These are phyloP conservation scores for Yarrowia deformans DNA, from an alignment of 805 yeast genomes.

Conservation along the genomic window DNA sequence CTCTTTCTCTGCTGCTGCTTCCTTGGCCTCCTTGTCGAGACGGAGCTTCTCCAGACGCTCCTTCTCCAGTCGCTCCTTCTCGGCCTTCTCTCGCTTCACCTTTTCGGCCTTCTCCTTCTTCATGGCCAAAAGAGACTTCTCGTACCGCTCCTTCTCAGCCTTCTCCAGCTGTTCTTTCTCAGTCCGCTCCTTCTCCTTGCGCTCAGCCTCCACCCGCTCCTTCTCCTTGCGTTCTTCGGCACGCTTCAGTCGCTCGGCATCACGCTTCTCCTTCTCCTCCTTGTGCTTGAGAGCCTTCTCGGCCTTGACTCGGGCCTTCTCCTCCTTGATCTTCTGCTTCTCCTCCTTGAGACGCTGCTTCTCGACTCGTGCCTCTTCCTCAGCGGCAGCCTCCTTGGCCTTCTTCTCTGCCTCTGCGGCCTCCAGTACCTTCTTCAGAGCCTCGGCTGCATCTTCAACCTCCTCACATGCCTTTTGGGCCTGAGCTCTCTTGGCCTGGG, in stretches of 20 bases:
- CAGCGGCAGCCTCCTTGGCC: slow-evolving; percentile 24
- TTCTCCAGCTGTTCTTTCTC: slow-evolving; percentile 18
- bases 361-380: slow-evolving; percentile 18
- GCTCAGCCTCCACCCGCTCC: slow-evolving; percentile 16
- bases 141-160: slow-evolving; percentile 25
- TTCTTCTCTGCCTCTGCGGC: slow-evolving; percentile 29
- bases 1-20: neutral
- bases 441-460: slow-evolving; percentile 13
- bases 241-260: slow-evolving; percentile 16
- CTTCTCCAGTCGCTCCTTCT: slow-evolving; percentile 14
- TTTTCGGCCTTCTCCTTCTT: slow-evolving; percentile 34
- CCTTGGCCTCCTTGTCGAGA: slow-evolving; percentile 3
- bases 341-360: slow-evolving; percentile 23
- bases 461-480: slow-evolving; percentile 23
- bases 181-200: slow-evolving; percentile 4
- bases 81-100: slow-evolving; percentile 14
- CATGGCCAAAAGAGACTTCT: slow-evolving; percentile 17
- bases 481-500: slow-evolving; percentile 4
- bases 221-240: slow-evolving; percentile 6
- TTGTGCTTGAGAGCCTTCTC: slow-evolving; percentile 26
- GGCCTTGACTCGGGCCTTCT: neutral
- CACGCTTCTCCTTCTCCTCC: slow-evolving; percentile 27
- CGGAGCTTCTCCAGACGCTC: slow-evolving; percentile 4
- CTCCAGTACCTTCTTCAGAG: slow-evolving; percentile 6
- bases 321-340: slow-evolving; percentile 9